A percentile compares a stretch with the other conserved stretches of the same genome.
These are phyloP conservation scores for Dissophora ornata DNA, from an alignment of 192 early-diverging fungal genomes.

Conservation along the genomic window DNA sequence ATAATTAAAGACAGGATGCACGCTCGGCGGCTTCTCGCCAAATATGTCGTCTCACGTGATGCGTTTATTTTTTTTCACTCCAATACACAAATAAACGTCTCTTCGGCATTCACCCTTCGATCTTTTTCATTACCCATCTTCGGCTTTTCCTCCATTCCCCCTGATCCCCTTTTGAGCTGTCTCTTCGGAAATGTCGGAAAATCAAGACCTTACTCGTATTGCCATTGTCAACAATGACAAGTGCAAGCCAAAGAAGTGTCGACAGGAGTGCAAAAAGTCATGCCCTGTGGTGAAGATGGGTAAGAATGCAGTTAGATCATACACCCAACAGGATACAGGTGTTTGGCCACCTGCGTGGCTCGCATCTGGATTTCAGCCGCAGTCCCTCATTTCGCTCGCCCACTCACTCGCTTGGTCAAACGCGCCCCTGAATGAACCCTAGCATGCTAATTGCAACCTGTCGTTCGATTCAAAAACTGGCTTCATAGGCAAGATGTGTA, in stretches of 20 bases:
- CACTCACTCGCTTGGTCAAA: not conserved
- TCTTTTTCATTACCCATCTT: not conserved
- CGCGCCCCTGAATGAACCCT: not conserved
- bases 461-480: conserved; percentile 3
- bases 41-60: no score
- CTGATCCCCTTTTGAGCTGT: no score
- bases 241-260: conserved; percentile 99
- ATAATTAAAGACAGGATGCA: no score
- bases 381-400: no score
- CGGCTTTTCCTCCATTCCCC: conserved; percentile 1
- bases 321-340: no score
- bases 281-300: conserved; percentile 98
- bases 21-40: no score
- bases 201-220: conserved; percentile 81
- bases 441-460: not conserved
- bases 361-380: no score
- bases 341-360: no score
- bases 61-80: no score
- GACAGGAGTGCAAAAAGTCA: conserved; percentile 97
- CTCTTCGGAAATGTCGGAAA: conserved; percentile 88
- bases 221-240: conserved; percentile 95
- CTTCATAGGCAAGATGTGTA: conserved; percentile 87
- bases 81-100: no score
- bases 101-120: no score
- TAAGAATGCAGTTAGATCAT: conserved; percentile 57